phyloP scores from a whole-genome alignment of 495 filamentous ascomycete genomes.

The Xylaria telfairii region DNA sequence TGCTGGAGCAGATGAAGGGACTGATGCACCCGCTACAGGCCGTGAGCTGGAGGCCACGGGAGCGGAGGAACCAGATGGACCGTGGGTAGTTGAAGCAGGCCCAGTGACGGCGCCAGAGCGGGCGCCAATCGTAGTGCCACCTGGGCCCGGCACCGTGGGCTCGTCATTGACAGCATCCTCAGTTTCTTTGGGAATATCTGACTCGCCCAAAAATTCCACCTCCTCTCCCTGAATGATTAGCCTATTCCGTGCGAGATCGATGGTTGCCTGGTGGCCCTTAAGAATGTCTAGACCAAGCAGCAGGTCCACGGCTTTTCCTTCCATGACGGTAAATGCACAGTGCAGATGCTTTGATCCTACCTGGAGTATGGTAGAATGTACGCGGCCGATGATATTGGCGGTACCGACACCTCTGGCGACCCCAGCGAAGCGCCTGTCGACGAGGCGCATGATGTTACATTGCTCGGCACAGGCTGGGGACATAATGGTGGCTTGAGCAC shows the following conservation, averaged over 20 bases:
- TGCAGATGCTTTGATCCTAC: slow-evolving; percentile 88
- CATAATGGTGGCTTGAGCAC: slow-evolving; percentile 98
- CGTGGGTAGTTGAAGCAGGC: slow-evolving; percentile 44
- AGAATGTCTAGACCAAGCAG: slow-evolving; percentile 96
- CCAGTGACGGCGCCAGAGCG: slow-evolving; percentile 81
- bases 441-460: slow-evolving; percentile 96
- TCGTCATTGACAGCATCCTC: slow-evolving; percentile 78
- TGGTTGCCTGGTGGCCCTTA: slow-evolving; percentile 88
- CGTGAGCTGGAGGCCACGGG: slow-evolving; percentile 28
- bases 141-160: slow-evolving; percentile 83
- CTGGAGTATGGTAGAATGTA: slow-evolving; percentile 91
- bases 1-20: slow-evolving; percentile 45
- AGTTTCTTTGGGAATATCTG: slow-evolving; percentile 83
- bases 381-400: slow-evolving; percentile 90
- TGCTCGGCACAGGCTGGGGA: slow-evolving; percentile 87
- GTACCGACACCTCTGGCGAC: slow-evolving; percentile 93
- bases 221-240: slow-evolving; percentile 87
- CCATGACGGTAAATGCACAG: slow-evolving; percentile 99
- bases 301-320: slow-evolving; percentile 96
- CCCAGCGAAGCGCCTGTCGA: slow-evolving; percentile 89
- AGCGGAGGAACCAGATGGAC: slow-evolving; percentile 33
- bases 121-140: slow-evolving; percentile 83
- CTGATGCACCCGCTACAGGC: slow-evolving; percentile 41
- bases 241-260: slow-evolving; percentile 81
- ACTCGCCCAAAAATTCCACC: slow-evolving; percentile 88